phyloP scores from a whole-genome alignment of 108 stramenopile genomes.

The Phaeodactylum tricornutum region DNA sequence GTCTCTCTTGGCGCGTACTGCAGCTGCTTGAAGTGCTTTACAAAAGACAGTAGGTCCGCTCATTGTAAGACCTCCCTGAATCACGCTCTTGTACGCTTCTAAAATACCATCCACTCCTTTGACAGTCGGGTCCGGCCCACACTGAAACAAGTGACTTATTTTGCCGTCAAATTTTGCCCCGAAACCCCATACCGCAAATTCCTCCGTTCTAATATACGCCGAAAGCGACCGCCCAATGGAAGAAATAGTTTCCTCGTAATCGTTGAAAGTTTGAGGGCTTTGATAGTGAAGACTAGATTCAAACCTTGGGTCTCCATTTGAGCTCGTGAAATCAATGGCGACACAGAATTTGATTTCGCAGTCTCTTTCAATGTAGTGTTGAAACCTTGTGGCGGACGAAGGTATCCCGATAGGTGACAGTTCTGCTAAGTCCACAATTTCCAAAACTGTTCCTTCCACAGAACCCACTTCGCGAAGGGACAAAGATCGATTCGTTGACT shows the following conservation, averaged over 20 bases:
- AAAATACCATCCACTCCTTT: constrained; percentile 64
- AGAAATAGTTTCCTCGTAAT: constrained; percentile 66
- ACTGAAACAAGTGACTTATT: constrained; percentile 68
- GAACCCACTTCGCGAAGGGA: no score
- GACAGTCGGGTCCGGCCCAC: constrained; percentile 36
- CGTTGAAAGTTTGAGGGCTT: constrained; percentile 46
- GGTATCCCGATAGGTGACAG: no score
- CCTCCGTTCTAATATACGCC: constrained; percentile 75
- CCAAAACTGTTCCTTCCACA: neutral
- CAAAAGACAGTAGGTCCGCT: constrained; percentile 84
- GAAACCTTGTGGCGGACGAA: no score
- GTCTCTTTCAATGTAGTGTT: no score
- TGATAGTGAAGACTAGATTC: constrained; percentile 67
- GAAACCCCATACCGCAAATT: constrained; percentile 78
- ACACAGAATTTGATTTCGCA: constrained; percentile 57
- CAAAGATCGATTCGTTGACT: neutral
- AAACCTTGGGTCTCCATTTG: constrained; percentile 71
- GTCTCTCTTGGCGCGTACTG: constrained; percentile 30
- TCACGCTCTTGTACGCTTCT: constrained; percentile 49
- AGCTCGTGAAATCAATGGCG: constrained; percentile 87
- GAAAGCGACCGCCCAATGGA: constrained; percentile 51
- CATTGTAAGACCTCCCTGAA: constrained; percentile 60
- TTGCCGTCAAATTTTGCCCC: constrained; percentile 81
- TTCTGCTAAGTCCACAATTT: neutral
- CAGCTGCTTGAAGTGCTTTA: constrained; percentile 61